Evolutionary conservation across 805 yeast species (phyloP).

Genomic region (Wickerhamomyces mucosus): DNA sequence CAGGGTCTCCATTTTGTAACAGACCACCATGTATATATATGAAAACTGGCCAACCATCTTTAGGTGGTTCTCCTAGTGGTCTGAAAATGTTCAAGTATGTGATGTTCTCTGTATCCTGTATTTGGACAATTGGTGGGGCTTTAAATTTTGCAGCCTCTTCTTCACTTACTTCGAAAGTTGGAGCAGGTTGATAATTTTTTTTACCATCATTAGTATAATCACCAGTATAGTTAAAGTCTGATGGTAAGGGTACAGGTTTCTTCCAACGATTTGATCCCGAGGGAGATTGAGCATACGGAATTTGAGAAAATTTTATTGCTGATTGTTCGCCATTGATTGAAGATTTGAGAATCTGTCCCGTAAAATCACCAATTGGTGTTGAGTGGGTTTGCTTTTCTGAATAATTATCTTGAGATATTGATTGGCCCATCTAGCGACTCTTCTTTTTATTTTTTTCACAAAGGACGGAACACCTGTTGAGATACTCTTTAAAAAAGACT

Average conservation of each 20-base stretch:
- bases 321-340: slow-evolving; percentile 8
- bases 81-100: slow-evolving; percentile 29
- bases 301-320: slow-evolving; percentile 20
- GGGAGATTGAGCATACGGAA: slow-evolving; percentile 27
- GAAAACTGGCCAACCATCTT: slow-evolving; percentile 33
- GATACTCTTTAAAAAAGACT: no score
- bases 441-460: no score
- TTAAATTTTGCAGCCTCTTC: no score
- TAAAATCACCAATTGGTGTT: slow-evolving; percentile 21
- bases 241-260: slow-evolving; percentile 25
- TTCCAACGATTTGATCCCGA: slow-evolving; percentile 24
- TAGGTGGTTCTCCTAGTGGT: slow-evolving; percentile 25
- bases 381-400: slow-evolving; percentile 8
- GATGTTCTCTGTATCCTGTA: slow-evolving; percentile 23
- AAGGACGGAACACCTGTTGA: no score
- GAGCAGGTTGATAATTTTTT: slow-evolving; percentile 29
- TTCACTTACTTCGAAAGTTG: slow-evolving; percentile 19
- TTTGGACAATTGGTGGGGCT: background rate
- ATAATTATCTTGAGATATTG: slow-evolving; percentile 12
- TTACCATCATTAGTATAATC: slow-evolving; percentile 26
- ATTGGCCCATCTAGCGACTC: slow-evolving; percentile 3
- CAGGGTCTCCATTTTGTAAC: slow-evolving; percentile 27
- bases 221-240: slow-evolving; percentile 28
- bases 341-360: slow-evolving; percentile 17
- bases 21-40: slow-evolving; percentile 36